Evolutionary conservation across 78 protist genomes (phyloP).

Genomic region (Mantamonas sphyraenae): DNA sequence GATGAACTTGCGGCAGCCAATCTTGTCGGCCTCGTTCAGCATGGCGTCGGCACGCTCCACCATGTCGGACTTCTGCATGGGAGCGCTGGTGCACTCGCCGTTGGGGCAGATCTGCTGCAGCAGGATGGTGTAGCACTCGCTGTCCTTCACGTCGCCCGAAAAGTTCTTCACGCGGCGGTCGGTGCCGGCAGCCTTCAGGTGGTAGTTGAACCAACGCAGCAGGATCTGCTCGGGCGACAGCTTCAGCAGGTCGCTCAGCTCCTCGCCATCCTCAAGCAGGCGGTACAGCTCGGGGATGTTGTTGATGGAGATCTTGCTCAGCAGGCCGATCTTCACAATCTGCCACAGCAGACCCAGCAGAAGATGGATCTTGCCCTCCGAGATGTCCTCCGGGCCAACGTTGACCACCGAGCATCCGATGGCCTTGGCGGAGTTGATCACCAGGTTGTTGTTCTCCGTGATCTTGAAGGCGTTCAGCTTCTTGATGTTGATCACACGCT

Average conservation of each 20-base stretch:
- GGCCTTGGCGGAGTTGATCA: slow-evolving; percentile 80
- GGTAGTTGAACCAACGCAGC: slow-evolving; percentile 92
- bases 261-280: slow-evolving; percentile 82
- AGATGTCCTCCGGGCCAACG: slow-evolving; percentile 72
- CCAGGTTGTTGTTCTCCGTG: slow-evolving; percentile 60
- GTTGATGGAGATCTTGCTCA: slow-evolving; percentile 64
- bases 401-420: slow-evolving; percentile 83
- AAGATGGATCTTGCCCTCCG: slow-evolving; percentile 66
- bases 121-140: slow-evolving; percentile 75
- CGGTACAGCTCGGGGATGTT: slow-evolving; percentile 83
- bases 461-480: slow-evolving; percentile 34
- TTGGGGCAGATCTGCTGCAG: slow-evolving; percentile 70
- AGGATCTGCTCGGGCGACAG: slow-evolving; percentile 82
- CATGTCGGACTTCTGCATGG: slow-evolving; percentile 40
- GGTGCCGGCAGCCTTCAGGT: slow-evolving; percentile 74
- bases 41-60: slow-evolving; percentile 71
- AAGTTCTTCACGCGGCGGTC: slow-evolving; percentile 78
- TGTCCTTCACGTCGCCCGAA: slow-evolving; percentile 63
- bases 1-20: slow-evolving; percentile 70
- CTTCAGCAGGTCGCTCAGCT: slow-evolving; percentile 65
- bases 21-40: slow-evolving; percentile 72
- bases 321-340: slow-evolving; percentile 65
- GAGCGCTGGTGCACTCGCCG: slow-evolving; percentile 23
- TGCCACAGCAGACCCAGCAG: slow-evolving; percentile 94
- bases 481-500: slow-evolving; percentile 82